phyloP scores from a whole-genome alignment of 257 asterid species.

The Nicotiana attenuata region DNA sequence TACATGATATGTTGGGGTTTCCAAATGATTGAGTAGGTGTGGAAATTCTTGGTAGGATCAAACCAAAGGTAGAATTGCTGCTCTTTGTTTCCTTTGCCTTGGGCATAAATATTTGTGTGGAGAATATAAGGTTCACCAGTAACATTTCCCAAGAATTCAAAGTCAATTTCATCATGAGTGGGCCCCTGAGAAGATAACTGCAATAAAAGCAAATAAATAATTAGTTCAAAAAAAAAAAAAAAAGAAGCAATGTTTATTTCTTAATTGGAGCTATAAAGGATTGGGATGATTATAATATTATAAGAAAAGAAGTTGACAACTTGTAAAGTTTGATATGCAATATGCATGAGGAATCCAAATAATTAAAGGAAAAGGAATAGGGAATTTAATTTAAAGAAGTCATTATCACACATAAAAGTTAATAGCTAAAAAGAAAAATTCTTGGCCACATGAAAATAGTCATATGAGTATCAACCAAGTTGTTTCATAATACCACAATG shows the following conservation, averaged over 20 bases:
- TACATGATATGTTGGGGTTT: conserved; percentile 58
- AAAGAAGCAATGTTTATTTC: not conserved
- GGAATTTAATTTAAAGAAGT: not conserved
- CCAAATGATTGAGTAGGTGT: conserved; percentile 74
- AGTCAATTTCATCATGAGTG: conserved; percentile 80
- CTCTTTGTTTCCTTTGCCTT: conserved; percentile 73
- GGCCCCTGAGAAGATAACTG: conserved; percentile 85
- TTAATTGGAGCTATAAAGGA: not conserved
- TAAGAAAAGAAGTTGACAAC: not conserved
- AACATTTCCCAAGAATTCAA: conserved; percentile 71
- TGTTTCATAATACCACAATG: not conserved
- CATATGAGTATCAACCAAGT: not conserved
- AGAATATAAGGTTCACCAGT: conserved; percentile 66
- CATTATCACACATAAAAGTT: not conserved
- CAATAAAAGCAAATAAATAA: not conserved
- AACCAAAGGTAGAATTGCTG: conserved; percentile 88
- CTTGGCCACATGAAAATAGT: not conserved
- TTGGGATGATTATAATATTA: not conserved
- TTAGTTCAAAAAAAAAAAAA: no score
- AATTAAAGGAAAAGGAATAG: not conserved
- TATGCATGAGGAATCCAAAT: conserved; percentile 4
- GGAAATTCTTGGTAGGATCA: conserved; percentile 76
- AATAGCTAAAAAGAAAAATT: not conserved
- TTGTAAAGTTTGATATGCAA: not conserved
- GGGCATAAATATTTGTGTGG: conserved; percentile 65